Evolutionary conservation across 1,284 basidiomycete genomes (phyloP).

Genomic region (Cutaneotrichosporon arboriforme): DNA sequence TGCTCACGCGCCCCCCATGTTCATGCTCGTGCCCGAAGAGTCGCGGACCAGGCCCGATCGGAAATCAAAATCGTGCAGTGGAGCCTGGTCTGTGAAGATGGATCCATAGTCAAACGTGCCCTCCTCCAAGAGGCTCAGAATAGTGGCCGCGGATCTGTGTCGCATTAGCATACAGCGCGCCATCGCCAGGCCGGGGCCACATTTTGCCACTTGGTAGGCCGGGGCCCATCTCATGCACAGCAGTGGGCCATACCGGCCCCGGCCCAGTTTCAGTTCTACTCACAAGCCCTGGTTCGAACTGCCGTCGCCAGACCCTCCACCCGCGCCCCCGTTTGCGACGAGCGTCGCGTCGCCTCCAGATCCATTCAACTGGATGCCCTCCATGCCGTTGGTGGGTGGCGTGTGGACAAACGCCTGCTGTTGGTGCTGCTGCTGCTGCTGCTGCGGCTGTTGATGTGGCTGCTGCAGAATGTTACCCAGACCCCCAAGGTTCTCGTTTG

Average conservation of each 20-base stretch:
- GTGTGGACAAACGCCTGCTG: background rate
- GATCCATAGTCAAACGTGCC: slow-evolving; percentile 47
- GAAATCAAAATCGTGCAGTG: slow-evolving; percentile 20
- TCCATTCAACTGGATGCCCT: slow-evolving; percentile 12
- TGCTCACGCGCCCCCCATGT: no score
- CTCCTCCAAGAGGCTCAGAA: slow-evolving; percentile 44
- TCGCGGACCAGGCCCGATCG: slow-evolving; percentile 1
- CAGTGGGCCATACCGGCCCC: no score
- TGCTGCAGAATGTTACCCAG: slow-evolving; percentile 8
- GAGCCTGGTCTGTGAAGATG: slow-evolving; percentile 46
- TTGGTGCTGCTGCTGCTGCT: slow-evolving; percentile 1
- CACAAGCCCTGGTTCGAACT: slow-evolving; percentile 3
- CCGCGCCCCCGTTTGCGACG: background rate
- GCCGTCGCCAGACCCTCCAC: background rate
- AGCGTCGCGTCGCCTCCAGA: background rate
- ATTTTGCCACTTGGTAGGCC: no score
- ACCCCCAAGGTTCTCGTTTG: slow-evolving; percentile 21
- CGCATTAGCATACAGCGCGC: background rate
- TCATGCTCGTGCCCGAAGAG: no score
- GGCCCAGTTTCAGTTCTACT: background rate
- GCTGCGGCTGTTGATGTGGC: slow-evolving; percentile 13
- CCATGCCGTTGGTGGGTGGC: slow-evolving; percentile 8
- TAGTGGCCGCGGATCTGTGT: slow-evolving; percentile 42
- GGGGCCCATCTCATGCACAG: no score
- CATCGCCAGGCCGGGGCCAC: background rate